phyloP scores from a whole-genome alignment of 2,329 filamentous ascomycete genomes.

The Amesomyces nigricolor region DNA sequence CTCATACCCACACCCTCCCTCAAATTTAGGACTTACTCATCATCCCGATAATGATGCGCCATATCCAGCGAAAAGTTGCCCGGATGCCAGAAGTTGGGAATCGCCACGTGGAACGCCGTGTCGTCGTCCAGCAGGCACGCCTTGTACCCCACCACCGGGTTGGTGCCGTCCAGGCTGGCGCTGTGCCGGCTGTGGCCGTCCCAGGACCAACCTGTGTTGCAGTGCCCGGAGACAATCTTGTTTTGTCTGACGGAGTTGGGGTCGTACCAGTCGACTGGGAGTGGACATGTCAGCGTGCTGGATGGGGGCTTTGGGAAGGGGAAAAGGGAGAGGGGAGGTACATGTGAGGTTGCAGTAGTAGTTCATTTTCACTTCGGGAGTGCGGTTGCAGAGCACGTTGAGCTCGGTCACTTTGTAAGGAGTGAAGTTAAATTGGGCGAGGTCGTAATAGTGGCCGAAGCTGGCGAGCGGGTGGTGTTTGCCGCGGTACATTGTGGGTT shows the following conservation, averaged over 20 bases:
- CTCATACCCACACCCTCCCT: too few relatives aligned
- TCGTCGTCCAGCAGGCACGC: constrained; percentile 11
- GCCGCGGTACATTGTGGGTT: background rate
- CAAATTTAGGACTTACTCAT: constrained; percentile 20
- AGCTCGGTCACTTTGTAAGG: constrained; percentile 25
- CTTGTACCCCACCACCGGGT: constrained; percentile 16
- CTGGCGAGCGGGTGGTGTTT: background rate
- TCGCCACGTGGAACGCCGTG: constrained; percentile 24
- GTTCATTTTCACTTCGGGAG: constrained; percentile 1
- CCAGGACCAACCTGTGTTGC: constrained; percentile 25
- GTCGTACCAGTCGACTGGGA: constrained; percentile 28
- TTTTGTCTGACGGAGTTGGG: constrained; percentile 30
- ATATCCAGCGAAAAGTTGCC: constrained; percentile 26
- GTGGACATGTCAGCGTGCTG: too few relatives aligned
- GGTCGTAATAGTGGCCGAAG: background rate
- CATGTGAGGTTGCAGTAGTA: constrained; percentile 26
- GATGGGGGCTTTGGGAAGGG: too few relatives aligned
- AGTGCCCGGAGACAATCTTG: constrained; percentile 24
- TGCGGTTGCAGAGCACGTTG: constrained; percentile 23
- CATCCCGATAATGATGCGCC: constrained; percentile 27
- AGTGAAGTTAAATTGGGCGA: constrained; percentile 26
- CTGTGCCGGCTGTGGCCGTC: constrained; percentile 20
- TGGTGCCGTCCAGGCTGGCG: constrained; percentile 15
- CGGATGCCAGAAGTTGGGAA: constrained; percentile 23
- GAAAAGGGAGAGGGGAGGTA: constrained; percentile 10